Conservation (phyloP, 2,329 filamentous ascomycete species). For the Sporothrix mexicana region DNA sequence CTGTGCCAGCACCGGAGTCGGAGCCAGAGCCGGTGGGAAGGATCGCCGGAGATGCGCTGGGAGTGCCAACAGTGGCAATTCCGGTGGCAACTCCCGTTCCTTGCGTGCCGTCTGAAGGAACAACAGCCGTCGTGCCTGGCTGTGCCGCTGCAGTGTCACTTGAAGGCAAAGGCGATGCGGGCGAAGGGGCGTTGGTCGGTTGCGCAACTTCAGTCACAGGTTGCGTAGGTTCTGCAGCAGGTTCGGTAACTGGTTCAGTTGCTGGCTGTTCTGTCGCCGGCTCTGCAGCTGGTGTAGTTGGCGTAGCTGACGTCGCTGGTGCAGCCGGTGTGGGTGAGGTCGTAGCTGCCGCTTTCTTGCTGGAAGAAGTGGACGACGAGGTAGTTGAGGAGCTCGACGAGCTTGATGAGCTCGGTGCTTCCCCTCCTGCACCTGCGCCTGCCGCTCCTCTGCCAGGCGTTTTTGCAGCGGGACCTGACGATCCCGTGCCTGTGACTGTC, state of each 20-base stretch:
- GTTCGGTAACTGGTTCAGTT: too few relatives aligned
- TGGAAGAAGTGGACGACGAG: not conserved
- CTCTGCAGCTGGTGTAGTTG: too few relatives aligned
- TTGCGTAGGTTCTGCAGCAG: too few relatives aligned
- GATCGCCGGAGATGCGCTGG: not conserved
- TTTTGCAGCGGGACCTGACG: not conserved
- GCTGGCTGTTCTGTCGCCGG: too few relatives aligned
- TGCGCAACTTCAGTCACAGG: not conserved
- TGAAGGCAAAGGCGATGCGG: not conserved
- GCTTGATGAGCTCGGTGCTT: not conserved
- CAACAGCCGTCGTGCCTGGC: not conserved
- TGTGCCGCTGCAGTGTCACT: not conserved
- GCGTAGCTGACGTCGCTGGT: too few relatives aligned
- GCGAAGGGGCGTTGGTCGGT: not conserved
- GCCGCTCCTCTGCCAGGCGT: not conserved
- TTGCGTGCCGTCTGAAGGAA: slow-evolving; percentile 3
- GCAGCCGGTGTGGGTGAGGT: not conserved
- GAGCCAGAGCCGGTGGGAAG: not conserved
- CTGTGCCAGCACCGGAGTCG: not conserved
- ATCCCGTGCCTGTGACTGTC: not conserved
- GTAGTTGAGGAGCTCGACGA: not conserved
- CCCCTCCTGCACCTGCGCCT: not conserved
- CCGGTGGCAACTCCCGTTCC: not conserved
- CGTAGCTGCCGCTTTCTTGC: not conserved
- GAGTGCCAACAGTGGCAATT: not conserved